A percentile compares a stretch with the other conserved stretches of the same genome.
Evolutionary conservation across 768 basidiomycete species (phyloP).

Genomic region (Hygrocybe coccinea): DNA sequence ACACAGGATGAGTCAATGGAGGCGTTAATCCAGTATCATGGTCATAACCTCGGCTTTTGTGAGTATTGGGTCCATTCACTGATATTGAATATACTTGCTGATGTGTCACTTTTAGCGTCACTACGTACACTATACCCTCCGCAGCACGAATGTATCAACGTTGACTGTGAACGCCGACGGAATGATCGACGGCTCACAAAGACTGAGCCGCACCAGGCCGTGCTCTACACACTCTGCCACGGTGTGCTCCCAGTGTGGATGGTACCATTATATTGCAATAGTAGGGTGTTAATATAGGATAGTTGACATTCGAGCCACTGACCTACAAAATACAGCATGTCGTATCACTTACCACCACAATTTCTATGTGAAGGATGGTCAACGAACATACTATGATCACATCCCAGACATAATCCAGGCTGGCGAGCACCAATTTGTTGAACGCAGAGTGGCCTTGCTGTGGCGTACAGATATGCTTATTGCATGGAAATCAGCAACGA

Average conservation of each 20-base stretch:
- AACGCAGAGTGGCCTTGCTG: background rate
- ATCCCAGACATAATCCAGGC: slow-evolving; percentile 15
- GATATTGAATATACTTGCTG: no score
- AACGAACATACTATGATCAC: slow-evolving; percentile 16
- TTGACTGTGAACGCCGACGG: no score
- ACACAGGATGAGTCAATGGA: no score
- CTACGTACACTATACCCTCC: no score
- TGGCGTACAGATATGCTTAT: slow-evolving; percentile 2
- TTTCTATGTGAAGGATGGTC: slow-evolving; percentile 21
- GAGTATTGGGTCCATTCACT: no score
- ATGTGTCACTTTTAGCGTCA: no score
- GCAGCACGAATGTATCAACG: no score
- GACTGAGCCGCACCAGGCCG: no score
- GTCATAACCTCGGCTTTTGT: no score
- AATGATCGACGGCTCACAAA: no score
- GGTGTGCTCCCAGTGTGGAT: slow-evolving; percentile 18
- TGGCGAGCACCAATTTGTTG: slow-evolving; percentile 12
- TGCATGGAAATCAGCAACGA: slow-evolving; percentile 23
- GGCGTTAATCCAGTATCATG: no score
- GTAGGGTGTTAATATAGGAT: slow-evolving; percentile 14
- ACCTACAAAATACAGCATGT: slow-evolving; percentile 13
- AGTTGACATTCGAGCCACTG: slow-evolving; percentile 5
- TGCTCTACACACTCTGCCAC: no score
- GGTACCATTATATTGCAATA: slow-evolving; percentile 22
- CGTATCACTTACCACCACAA: slow-evolving; percentile 26